Percentiles rank a stretch among this genome's conserved stretches.
These are phyloP conservation scores for Apiospora saccharicola DNA, from an alignment of 2,329 filamentous ascomycete genomes.

Conservation along the genomic window DNA sequence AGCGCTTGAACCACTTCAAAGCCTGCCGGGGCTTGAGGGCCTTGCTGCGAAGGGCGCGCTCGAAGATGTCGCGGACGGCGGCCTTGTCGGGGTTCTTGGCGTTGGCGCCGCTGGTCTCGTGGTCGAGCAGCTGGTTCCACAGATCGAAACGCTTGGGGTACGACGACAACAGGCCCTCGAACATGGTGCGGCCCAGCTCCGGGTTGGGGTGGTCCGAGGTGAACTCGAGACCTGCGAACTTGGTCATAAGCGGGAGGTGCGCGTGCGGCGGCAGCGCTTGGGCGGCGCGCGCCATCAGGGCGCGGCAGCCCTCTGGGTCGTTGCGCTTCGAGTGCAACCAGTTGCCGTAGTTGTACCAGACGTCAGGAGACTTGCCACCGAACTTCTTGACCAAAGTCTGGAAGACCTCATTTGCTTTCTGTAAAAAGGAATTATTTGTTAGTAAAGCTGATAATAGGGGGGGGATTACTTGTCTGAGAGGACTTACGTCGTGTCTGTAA, in stretches of 20 bases:
- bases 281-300: conserved; percentile 81
- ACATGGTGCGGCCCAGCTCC: conserved; percentile 93
- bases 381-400: conserved; percentile 88
- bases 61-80: conserved; percentile 78
- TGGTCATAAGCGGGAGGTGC: conserved; percentile 78
- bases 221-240: conserved; percentile 94
- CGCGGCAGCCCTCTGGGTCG: conserved; percentile 76
- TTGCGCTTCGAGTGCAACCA: conserved; percentile 82
- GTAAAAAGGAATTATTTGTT: conserved; percentile 30
- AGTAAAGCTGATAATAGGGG: background rate
- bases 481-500: conserved; percentile 78
- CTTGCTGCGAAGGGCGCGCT: conserved; percentile 75
- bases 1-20: conserved; percentile 88
- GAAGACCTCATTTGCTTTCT: conserved; percentile 91
- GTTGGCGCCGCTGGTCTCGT: conserved; percentile 65
- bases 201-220: conserved; percentile 81
- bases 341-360: conserved; percentile 95
- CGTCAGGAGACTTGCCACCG: conserved; percentile 77
- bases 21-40: conserved; percentile 83
- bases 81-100: conserved; percentile 56
- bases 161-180: conserved; percentile 83
- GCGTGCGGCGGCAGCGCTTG: conserved; percentile 78
- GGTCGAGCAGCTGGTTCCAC: conserved; percentile 90
- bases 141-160: conserved; percentile 91
- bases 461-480: background rate